Evolutionary conservation across 768 basidiomycete species (phyloP).

Genomic region (Boletus pseudo-olivaceus): DNA sequence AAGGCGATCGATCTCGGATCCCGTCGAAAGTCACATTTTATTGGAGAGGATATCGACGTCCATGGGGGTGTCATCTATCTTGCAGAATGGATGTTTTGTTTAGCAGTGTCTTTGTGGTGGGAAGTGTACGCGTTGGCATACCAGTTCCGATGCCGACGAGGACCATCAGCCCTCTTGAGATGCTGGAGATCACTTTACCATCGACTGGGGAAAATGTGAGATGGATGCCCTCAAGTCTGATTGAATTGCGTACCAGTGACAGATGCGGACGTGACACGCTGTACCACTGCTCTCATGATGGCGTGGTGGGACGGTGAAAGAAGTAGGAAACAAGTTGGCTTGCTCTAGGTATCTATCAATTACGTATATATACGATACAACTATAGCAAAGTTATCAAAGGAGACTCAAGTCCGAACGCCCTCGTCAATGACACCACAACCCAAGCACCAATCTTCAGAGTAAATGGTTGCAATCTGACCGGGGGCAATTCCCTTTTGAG

Average conservation of each 20-base stretch:
- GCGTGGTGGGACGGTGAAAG: neutral
- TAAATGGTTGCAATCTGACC: constrained; percentile 83
- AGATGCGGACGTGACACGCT: constrained; percentile 81
- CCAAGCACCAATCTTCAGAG: constrained; percentile 75
- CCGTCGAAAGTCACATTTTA: constrained; percentile 62
- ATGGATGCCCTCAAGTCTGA: neutral
- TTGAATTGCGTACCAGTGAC: constrained; percentile 56
- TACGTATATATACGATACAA: neutral
- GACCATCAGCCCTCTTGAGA: constrained; percentile 83
- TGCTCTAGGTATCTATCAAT: neutral
- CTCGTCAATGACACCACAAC: constrained; percentile 65
- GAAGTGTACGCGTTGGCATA: constrained; percentile 30
- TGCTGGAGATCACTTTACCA: constrained; percentile 71
- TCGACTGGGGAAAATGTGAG: constrained; percentile 55
- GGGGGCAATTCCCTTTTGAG: constrained; percentile 65
- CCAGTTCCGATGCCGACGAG: constrained; percentile 86
- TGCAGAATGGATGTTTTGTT: constrained; percentile 15
- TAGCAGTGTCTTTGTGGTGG: neutral
- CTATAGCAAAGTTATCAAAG: neutral
- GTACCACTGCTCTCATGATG: constrained; percentile 80
- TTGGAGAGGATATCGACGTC: constrained; percentile 74
- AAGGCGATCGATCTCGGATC: neutral
- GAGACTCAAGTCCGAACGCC: constrained; percentile 12
- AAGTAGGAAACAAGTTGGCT: neutral
- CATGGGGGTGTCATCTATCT: constrained; percentile 71